A percentile compares a stretch with the other conserved stretches of the same genome.
Evolutionary conservation across 371 early-diverging fungal genomes (phyloP).

Genomic region (Mucor ambiguus): DNA sequence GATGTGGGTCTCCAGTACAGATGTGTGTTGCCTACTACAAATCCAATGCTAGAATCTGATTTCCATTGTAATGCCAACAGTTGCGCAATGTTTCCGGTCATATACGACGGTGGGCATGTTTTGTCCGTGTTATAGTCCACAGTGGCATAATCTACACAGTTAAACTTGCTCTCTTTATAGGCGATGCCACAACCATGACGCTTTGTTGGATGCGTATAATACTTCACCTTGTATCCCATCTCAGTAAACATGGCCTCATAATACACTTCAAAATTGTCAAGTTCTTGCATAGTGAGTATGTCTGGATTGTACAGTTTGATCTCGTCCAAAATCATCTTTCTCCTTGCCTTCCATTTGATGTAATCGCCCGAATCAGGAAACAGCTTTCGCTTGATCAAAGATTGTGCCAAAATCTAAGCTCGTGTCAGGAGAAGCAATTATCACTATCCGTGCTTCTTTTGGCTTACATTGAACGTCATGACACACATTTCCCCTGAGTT

Average conservation of each 20-base stretch:
- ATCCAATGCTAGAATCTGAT: conserved; percentile 21
- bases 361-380: conserved; percentile 55
- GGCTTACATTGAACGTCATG: conserved; percentile 46
- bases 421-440: neutral
- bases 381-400: conserved; percentile 54
- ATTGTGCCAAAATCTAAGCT: conserved; percentile 54
- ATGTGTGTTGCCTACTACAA: conserved; percentile 47
- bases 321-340: conserved; percentile 50
- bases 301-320: conserved; percentile 52
- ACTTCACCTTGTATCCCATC: conserved; percentile 37
- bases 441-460: too few relatives aligned
- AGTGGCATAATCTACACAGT: conserved; percentile 32
- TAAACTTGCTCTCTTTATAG: conserved; percentile 35
- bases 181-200: conserved; percentile 47
- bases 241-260: conserved; percentile 31
- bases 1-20: conserved; percentile 63
- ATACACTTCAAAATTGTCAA: conserved; percentile 42
- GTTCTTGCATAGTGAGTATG: conserved; percentile 57
- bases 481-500: conserved; percentile 24
- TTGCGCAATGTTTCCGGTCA: conserved; percentile 58
- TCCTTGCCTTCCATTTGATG: conserved; percentile 50
- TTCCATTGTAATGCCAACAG: conserved; percentile 39
- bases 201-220: conserved; percentile 38
- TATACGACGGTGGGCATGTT: conserved; percentile 44
- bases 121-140: conserved; percentile 53